phyloP scores from a whole-genome alignment of 495 filamentous ascomycete genomes.

The Penicillium crystallinum region DNA sequence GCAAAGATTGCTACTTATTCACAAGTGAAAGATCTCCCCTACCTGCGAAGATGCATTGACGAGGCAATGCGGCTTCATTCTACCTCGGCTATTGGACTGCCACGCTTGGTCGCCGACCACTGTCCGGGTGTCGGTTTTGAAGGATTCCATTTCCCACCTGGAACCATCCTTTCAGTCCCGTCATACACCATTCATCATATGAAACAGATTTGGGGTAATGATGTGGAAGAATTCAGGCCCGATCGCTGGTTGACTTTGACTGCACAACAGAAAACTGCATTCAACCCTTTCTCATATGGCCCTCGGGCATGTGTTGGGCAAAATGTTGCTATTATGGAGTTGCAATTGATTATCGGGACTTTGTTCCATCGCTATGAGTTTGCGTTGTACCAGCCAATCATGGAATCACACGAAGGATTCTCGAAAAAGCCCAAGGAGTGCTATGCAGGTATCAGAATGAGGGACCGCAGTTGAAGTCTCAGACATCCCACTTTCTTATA shows the following conservation, averaged over 20 bases:
- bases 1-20: slow-evolving; percentile 55
- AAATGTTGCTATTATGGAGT: slow-evolving; percentile 80
- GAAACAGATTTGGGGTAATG: slow-evolving; percentile 65
- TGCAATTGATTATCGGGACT: slow-evolving; percentile 67
- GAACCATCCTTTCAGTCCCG: slow-evolving; percentile 67
- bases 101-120: slow-evolving; percentile 60
- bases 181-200: slow-evolving; percentile 75
- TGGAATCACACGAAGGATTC: slow-evolving; percentile 75
- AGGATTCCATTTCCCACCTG: slow-evolving; percentile 57
- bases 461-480: slow-evolving; percentile 5
- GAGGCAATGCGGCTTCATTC: slow-evolving; percentile 77
- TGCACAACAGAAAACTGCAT: slow-evolving; percentile 56
- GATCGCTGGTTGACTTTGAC: slow-evolving; percentile 62
- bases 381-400: slow-evolving; percentile 48
- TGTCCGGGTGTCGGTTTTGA: slow-evolving; percentile 36
- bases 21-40: slow-evolving; percentile 60
- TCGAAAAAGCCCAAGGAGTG: slow-evolving; percentile 71
- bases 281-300: slow-evolving; percentile 73
- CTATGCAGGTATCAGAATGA: slow-evolving; percentile 56
- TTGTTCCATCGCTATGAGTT: slow-evolving; percentile 66
- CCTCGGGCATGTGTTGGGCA: slow-evolving; percentile 69
- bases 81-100: slow-evolving; percentile 74
- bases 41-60: slow-evolving; percentile 66
- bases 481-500: background rate
- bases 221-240: slow-evolving; percentile 67